Evolutionary conservation across 1,139 yeast species (phyloP).

Genomic region (Arxiozyma telluris): DNA sequence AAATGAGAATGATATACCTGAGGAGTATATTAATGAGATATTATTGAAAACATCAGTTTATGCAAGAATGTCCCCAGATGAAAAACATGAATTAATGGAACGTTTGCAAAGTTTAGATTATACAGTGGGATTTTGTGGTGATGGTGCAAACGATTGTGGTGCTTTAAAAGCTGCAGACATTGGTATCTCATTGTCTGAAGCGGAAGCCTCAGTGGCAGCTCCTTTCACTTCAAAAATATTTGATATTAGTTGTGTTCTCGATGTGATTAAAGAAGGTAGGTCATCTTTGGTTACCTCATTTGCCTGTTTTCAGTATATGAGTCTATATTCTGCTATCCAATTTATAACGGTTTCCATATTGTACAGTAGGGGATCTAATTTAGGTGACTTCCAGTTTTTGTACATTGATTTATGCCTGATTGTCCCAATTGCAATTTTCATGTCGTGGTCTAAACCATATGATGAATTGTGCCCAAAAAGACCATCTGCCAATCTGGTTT

Average conservation of each 20-base stretch:
- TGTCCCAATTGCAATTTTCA: conserved; percentile 86
- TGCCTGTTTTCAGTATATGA: conserved; percentile 96
- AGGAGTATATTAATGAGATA: conserved; percentile 43
- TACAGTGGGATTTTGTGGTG: conserved; percentile 96
- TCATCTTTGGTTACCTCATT: conserved; percentile 91
- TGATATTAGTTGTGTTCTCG: conserved; percentile 86
- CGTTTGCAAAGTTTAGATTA: conserved; percentile 77
- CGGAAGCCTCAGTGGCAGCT: conserved; percentile 98
- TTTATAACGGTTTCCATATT: conserved; percentile 77
- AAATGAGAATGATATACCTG: conserved; percentile 34
- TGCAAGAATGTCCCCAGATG: conserved; percentile 99
- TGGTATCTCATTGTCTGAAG: conserved; percentile 90
- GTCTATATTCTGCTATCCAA: conserved; percentile 92
- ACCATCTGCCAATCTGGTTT: conserved; percentile 89
- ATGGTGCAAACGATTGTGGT: conserved; percentile 96
- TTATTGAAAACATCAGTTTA: conserved; percentile 68
- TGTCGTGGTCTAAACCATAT: conserved; percentile 94
- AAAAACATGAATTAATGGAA: conserved; percentile 89
- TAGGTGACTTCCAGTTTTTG: conserved; percentile 95
- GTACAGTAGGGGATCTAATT: conserved; percentile 80
- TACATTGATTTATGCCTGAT: conserved; percentile 87
- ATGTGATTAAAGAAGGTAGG: conserved; percentile 88
- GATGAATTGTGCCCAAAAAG: conserved; percentile 53
- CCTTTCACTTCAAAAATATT: conserved; percentile 88
- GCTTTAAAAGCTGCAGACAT: conserved; percentile 97